A percentile compares a stretch with the other conserved stretches of the same genome.
Evolutionary conservation across 441 rosid genomes (phyloP).

Genomic region (Pelargonium hybrid): DNA sequence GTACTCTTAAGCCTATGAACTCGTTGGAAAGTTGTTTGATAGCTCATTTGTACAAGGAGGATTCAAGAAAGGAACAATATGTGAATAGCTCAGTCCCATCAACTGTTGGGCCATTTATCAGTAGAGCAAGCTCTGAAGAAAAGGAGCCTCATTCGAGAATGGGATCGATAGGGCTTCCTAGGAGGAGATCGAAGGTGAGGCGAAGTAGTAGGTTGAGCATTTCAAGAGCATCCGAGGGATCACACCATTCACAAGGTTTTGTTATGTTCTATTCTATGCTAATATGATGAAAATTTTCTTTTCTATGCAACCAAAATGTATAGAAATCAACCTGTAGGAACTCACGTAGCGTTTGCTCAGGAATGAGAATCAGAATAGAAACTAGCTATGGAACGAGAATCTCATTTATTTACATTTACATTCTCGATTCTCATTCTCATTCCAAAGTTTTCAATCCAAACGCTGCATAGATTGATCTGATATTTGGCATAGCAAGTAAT

Average conservation of each 20-base stretch:
- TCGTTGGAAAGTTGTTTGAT: neutral
- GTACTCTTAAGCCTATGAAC: neutral
- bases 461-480: neutral
- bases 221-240: neutral
- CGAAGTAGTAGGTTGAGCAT: neutral
- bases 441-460: too few species aligned
- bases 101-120: too few species aligned
- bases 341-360: neutral
- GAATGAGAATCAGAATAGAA: too few species aligned
- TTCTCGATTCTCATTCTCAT: too few species aligned
- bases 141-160: neutral
- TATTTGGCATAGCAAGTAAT: neutral
- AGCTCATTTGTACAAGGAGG: neutral
- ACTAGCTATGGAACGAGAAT: too few species aligned
- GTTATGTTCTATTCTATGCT: too few species aligned
- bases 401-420: too few species aligned
- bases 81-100: too few species aligned
- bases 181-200: neutral
- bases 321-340: neutral
- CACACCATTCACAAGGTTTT: too few species aligned
- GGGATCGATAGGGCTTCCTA: neutral
- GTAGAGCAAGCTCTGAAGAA: too few species aligned
- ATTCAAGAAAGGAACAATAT: too few species aligned
- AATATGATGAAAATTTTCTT: neutral
- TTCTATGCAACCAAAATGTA: neutral